Conservation (phyloP, 2,329 filamentous ascomycete species). For the Orbilia quercus region DNA sequence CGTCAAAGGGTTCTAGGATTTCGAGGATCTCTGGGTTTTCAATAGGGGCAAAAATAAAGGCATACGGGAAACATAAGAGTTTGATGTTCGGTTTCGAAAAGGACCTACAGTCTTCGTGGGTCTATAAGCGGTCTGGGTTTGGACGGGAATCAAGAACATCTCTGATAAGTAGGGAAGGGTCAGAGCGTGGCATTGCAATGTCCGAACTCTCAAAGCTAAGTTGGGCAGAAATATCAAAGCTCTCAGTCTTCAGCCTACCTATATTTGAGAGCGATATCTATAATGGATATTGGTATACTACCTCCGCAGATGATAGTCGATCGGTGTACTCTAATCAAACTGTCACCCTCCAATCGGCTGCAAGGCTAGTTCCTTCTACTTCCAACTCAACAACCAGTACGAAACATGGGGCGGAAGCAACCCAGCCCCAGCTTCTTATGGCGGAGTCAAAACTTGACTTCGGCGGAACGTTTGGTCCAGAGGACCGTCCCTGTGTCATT, state of each 20-base stretch:
- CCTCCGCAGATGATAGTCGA: not conserved
- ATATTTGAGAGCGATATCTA: slow-evolving; percentile 18
- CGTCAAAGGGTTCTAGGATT: not conserved
- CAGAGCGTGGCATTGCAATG: slow-evolving; percentile 4
- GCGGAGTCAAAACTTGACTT: no score
- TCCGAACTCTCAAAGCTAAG: slow-evolving; percentile 18
- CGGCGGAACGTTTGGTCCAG: no score
- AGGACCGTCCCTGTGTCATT: no score
- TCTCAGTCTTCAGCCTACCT: slow-evolving; percentile 21
- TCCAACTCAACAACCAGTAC: no score
- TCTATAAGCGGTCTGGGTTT: slow-evolving; percentile 19
- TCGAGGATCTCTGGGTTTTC: not conserved
- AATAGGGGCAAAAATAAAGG: no score
- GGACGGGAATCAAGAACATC: not conserved
- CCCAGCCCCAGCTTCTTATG: no score
- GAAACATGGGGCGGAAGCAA: no score
- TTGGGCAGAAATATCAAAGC: slow-evolving; percentile 18
- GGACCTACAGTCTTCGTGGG: slow-evolving; percentile 15
- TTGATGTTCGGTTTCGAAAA: slow-evolving; percentile 7
- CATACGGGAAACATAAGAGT: not conserved
- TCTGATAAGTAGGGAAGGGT: not conserved
- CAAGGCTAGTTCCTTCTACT: no score
- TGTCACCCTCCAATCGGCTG: not conserved
- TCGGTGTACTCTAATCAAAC: not conserved
- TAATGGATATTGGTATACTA: slow-evolving; percentile 14